A percentile compares a stretch with the other conserved stretches of the same genome.
These are phyloP conservation scores for Phytophthora podocarpi DNA, from an alignment of 352 stramenopile genomes.

Conservation along the genomic window DNA sequence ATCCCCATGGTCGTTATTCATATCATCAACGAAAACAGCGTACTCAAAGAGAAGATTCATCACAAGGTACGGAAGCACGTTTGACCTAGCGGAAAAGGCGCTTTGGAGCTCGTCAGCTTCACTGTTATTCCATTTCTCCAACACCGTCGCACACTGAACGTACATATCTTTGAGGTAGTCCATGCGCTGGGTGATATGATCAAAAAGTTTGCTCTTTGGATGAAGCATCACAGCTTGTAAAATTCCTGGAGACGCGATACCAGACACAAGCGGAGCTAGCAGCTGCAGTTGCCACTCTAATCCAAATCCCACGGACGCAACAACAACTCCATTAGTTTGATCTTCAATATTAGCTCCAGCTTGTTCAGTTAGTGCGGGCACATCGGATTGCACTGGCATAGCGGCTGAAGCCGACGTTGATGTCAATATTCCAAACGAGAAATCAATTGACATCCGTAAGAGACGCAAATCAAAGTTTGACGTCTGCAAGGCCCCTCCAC, in stretches of 20 bases:
- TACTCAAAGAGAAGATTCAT: slow-evolving; percentile 57
- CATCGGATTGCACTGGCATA: neutral
- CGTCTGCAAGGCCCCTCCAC: neutral
- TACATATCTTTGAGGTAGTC: slow-evolving; percentile 28
- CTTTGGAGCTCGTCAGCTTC: slow-evolving; percentile 18
- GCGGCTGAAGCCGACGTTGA: slow-evolving; percentile 6
- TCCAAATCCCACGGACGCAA: slow-evolving; percentile 35
- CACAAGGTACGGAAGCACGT: slow-evolving; percentile 40
- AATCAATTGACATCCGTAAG: slow-evolving; percentile 54
- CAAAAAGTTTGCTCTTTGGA: slow-evolving; percentile 50
- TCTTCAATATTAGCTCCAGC: neutral
- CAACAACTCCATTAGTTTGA: slow-evolving; percentile 2
- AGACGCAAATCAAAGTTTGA: slow-evolving; percentile 51
- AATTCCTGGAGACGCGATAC: slow-evolving; percentile 21
- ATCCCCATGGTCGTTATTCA: slow-evolving; percentile 12
- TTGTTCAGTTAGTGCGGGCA: slow-evolving; percentile 2
- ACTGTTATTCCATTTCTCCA: slow-evolving; percentile 34
- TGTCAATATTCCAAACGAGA: slow-evolving; percentile 49
- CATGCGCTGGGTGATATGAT: slow-evolving; percentile 32
- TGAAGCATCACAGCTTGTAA: slow-evolving; percentile 45
- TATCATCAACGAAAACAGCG: slow-evolving; percentile 34
- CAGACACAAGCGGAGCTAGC: slow-evolving; percentile 40
- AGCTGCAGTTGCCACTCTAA: slow-evolving; percentile 58
- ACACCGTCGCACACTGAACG: slow-evolving; percentile 23
- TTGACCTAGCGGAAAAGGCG: slow-evolving; percentile 45